Conservation (phyloP, 768 basidiomycete genomes). For the Lentinula detonsa region DNA sequence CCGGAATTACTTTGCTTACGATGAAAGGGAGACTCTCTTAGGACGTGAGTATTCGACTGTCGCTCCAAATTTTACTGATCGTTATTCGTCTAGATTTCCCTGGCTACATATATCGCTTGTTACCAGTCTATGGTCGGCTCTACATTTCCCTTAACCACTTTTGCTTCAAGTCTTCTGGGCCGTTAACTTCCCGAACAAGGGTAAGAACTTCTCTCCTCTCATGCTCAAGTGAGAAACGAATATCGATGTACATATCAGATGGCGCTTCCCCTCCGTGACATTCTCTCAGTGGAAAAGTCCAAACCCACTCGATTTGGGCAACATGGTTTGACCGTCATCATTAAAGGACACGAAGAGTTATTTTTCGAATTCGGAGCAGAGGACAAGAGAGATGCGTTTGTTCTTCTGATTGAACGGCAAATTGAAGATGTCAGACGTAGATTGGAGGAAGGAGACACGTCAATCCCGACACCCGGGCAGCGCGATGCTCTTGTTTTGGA, state of each 20-base stretch:
- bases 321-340: slow-evolving; percentile 81
- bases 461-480: slow-evolving; percentile 43
- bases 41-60: slow-evolving; percentile 60
- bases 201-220: slow-evolving; percentile 40
- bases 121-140: slow-evolving; percentile 86
- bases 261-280: slow-evolving; percentile 88
- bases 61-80: neutral
- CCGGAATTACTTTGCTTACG: slow-evolving; percentile 74
- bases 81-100: slow-evolving; percentile 61
- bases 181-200: slow-evolving; percentile 73
- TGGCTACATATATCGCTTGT: slow-evolving; percentile 81
- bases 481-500: slow-evolving; percentile 78
- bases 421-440: slow-evolving; percentile 66
- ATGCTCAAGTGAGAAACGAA: neutral
- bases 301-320: slow-evolving; percentile 89
- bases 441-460: slow-evolving; percentile 35
- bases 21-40: slow-evolving; percentile 80
- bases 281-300: slow-evolving; percentile 77
- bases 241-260: slow-evolving; percentile 48
- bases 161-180: slow-evolving; percentile 89
- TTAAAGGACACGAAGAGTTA: slow-evolving; percentile 95
- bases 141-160: slow-evolving; percentile 91
- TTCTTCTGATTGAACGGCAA: slow-evolving; percentile 68
- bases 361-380: slow-evolving; percentile 91
- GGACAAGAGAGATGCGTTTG: slow-evolving; percentile 76